Percentiles rank a stretch among this genome's conserved stretches.
Conservation (phyloP, 441 rosid species). For the Biscutella auriculata region DNA sequence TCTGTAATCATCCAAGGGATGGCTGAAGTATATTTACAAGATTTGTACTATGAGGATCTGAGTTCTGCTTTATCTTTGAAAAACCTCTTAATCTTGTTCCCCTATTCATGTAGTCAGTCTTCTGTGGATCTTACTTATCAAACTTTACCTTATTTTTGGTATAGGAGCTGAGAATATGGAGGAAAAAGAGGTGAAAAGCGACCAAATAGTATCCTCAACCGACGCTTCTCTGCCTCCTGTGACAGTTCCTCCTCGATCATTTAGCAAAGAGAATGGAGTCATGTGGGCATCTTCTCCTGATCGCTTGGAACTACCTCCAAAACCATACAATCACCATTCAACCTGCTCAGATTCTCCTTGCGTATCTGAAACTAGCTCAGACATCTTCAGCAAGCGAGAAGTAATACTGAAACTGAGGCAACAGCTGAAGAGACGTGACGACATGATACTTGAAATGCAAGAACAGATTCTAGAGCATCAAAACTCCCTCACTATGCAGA, state of each 20-base stretch:
- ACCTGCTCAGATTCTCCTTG: conserved; percentile 89
- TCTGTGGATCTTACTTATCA: conserved; percentile 4
- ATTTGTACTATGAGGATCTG: neutral
- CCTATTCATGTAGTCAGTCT: neutral
- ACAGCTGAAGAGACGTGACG: conserved; percentile 89
- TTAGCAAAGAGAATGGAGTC: conserved; percentile 55
- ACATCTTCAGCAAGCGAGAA: conserved; percentile 85
- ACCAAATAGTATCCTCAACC: conserved; percentile 37
- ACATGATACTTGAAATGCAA: conserved; percentile 93
- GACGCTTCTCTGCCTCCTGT: conserved; percentile 60
- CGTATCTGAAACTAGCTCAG: conserved; percentile 93
- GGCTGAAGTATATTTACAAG: neutral
- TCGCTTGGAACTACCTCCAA: conserved; percentile 77
- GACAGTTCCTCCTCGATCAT: conserved; percentile 53
- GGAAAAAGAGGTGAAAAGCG: conserved; percentile 32
- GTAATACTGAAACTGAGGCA: conserved; percentile 91
- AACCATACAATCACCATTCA: conserved; percentile 64
- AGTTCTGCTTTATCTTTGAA: neutral
- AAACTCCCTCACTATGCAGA: conserved; percentile 56
- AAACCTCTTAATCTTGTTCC: neutral
- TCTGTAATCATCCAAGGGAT: neutral
- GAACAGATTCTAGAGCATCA: conserved; percentile 73
- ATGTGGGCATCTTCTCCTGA: conserved; percentile 82
- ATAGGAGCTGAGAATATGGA: conserved; percentile 48
- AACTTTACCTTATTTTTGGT: conserved; percentile 1